A percentile compares a stretch with the other conserved stretches of the same genome.
phyloP scores from a whole-genome alignment of 768 basidiomycete species.

The Chalciporus piperatus region DNA sequence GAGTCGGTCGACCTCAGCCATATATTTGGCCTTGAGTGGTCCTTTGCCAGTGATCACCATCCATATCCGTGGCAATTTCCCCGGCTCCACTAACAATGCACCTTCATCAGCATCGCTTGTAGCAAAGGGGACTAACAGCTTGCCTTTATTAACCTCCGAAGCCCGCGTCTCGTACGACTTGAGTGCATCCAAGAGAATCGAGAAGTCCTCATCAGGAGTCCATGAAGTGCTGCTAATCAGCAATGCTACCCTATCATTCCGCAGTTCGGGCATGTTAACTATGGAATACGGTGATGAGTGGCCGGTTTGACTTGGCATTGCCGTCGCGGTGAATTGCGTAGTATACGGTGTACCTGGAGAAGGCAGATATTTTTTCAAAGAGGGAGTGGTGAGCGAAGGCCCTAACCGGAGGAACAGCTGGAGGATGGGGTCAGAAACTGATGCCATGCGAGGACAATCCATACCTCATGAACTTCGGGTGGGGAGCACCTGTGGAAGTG shows the following conservation, averaged over 20 bases:
- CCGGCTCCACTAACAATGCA: constrained; percentile 12
- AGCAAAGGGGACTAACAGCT: neutral
- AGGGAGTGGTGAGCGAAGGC: constrained; percentile 33
- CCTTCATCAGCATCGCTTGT: neutral
- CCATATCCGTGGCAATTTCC: constrained; percentile 67
- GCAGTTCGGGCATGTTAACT: constrained; percentile 44
- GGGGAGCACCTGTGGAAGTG: constrained; percentile 74
- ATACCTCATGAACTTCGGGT: constrained; percentile 75
- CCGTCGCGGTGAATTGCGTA: constrained; percentile 55
- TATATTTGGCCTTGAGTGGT: constrained; percentile 69
- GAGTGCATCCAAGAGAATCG: constrained; percentile 76
- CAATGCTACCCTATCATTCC: constrained; percentile 77
- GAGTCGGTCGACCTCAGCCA: constrained; percentile 57
- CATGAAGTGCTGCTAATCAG: constrained; percentile 92
- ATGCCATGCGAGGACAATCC: constrained; percentile 9
- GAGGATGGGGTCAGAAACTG: neutral
- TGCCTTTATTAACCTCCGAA: constrained; percentile 25
- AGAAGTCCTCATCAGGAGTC: constrained; percentile 97
- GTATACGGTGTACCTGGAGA: constrained; percentile 50
- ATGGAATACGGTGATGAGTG: constrained; percentile 15
- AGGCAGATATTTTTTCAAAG: constrained; percentile 52
- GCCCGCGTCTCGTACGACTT: constrained; percentile 64
- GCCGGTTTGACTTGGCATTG: constrained; percentile 23
- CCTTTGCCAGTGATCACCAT: constrained; percentile 92
- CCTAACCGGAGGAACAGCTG: constrained; percentile 54